These are phyloP conservation scores for Coemansia sp. DNA, from an alignment of 192 early-diverging fungal genomes.

Conservation along the genomic window DNA sequence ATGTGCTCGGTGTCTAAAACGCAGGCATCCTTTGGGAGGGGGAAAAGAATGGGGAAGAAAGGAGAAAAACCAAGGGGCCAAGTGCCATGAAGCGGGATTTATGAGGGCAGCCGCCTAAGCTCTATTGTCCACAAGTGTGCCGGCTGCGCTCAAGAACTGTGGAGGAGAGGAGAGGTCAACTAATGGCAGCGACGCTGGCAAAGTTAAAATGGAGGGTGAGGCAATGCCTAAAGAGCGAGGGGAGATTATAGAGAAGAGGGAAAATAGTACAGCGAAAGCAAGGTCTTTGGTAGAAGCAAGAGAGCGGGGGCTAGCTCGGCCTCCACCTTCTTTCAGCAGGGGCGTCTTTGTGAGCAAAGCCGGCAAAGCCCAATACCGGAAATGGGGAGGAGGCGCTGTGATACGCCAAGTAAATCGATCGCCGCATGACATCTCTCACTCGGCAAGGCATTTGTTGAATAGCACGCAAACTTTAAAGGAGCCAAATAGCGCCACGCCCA, in stretches of 20 bases:
- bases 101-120: neutral
- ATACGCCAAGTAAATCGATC: slow-evolving; percentile 7
- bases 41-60: neutral
- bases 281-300: neutral
- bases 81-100: slow-evolving; percentile 5
- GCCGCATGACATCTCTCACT: neutral
- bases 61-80: neutral
- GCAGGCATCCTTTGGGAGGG: neutral
- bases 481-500: neutral
- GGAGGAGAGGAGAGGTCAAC: neutral
- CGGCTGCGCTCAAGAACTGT: neutral
- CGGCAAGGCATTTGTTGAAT: neutral
- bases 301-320: neutral
- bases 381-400: slow-evolving; percentile 7
- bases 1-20: neutral
- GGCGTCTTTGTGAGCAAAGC: neutral
- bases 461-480: neutral
- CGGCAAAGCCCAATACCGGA: slow-evolving; percentile 1
- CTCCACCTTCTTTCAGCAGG: neutral
- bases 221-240: neutral
- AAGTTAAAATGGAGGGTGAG: neutral
- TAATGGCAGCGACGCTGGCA: neutral
- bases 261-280: neutral
- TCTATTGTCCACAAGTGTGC: slow-evolving; percentile 5
- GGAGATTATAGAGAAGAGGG: neutral